Conservation (phyloP, 2,329 filamentous ascomycete species). For the Colletotrichum chrysophilum region DNA sequence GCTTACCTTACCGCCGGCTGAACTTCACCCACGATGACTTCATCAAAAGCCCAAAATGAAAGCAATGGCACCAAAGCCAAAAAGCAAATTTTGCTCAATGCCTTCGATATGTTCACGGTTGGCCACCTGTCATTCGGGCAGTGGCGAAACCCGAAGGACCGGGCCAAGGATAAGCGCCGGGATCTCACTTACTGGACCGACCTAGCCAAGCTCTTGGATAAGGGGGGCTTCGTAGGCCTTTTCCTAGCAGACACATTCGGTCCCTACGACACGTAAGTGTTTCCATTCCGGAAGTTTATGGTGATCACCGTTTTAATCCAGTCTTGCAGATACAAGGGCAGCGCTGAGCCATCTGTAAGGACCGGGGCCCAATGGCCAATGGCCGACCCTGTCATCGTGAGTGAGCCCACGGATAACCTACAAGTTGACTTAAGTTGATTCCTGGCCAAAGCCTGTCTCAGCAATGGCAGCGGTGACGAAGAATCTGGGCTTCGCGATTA, state of each 20-base stretch:
- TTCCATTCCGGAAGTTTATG: background rate
- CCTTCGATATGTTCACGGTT: conserved; percentile 7
- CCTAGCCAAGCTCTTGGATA: conserved; percentile 65
- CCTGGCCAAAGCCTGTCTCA: conserved; percentile 26
- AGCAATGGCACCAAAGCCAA: background rate
- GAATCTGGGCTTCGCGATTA: conserved; percentile 67
- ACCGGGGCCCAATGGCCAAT: conserved; percentile 69
- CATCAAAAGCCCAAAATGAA: background rate
- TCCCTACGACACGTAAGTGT: conserved; percentile 64
- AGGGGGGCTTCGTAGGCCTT: conserved; percentile 66
- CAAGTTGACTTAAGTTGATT: background rate
- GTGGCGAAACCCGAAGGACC: conserved; percentile 7
- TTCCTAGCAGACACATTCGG: conserved; percentile 64
- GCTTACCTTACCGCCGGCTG: rapidly evolving
- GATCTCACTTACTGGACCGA: conserved; percentile 61
- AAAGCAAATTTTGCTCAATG: conserved; percentile 5
- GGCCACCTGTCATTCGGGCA: conserved; percentile 7
- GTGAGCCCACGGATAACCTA: background rate
- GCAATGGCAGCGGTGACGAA: conserved; percentile 71
- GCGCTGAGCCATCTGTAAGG: conserved; percentile 60
- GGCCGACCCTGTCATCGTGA: conserved; percentile 66
- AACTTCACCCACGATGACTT: background rate
- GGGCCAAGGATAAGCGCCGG: conserved; percentile 3
- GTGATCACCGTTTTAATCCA: background rate
- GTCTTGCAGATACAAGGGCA: conserved; percentile 39